Percentiles rank a stretch among this genome's conserved stretches.
These are phyloP conservation scores for Metschnikowia lunata DNA, from an alignment of 805 yeast species.

Conservation along the genomic window DNA sequence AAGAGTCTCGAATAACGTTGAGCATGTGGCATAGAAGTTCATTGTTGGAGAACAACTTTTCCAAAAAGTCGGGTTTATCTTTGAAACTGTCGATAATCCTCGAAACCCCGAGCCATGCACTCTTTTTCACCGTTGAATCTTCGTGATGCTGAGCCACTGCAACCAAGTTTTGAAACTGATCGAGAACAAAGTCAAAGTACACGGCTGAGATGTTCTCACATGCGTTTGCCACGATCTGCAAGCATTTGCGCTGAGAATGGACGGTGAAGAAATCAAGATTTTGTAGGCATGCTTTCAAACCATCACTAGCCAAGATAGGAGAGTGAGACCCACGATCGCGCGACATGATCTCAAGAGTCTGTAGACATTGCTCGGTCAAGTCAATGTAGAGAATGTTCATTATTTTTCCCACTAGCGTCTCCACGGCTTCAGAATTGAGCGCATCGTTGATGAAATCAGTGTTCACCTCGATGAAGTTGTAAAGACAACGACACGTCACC, in stretches of 20 bases:
- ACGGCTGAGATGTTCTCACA: constrained; percentile 45
- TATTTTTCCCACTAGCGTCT: constrained; percentile 60
- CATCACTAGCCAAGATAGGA: constrained; percentile 53
- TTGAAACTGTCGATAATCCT: constrained; percentile 51
- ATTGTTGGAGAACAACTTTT: constrained; percentile 31
- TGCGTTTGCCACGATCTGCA: constrained; percentile 67
- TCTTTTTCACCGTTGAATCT: constrained; percentile 59
- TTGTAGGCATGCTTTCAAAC: constrained; percentile 60
- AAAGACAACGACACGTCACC: constrained; percentile 77
- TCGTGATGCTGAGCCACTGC: constrained; percentile 50
- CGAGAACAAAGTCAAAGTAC: constrained; percentile 47
- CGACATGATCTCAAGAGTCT: constrained; percentile 65
- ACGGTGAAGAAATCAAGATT: constrained; percentile 84
- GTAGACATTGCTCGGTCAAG: constrained; percentile 85
- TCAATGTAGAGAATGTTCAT: constrained; percentile 80
- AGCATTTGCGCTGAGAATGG: constrained; percentile 82
- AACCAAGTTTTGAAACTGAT: constrained; percentile 56
- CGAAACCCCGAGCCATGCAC: constrained; percentile 61
- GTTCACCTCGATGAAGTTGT: constrained; percentile 73
- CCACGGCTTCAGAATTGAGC: constrained; percentile 61
- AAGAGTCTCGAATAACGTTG: constrained; percentile 10
- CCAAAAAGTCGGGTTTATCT: constrained; percentile 40
- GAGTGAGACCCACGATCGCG: constrained; percentile 46
- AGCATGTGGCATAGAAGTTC: constrained; percentile 9
- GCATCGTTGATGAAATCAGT: constrained; percentile 60